Evolutionary conservation across 768 basidiomycete species (phyloP).

Genomic region (Crucibulum laeve): DNA sequence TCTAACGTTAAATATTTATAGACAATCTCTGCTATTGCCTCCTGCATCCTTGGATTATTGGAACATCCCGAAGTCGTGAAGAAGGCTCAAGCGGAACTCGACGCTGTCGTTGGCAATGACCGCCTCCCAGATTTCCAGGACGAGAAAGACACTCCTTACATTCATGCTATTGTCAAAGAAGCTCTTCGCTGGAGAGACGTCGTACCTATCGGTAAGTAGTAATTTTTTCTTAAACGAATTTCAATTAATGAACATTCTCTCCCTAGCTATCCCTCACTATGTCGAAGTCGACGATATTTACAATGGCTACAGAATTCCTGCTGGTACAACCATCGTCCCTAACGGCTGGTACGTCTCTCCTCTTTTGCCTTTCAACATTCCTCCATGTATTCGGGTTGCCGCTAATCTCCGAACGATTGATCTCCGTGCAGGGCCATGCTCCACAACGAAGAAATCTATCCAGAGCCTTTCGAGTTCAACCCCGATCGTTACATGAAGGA

Average conservation of each 20-base stretch:
- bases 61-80: slow-evolving; percentile 22
- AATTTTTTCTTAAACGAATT: neutral
- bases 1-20: neutral
- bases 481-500: slow-evolving; percentile 11
- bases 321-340: neutral
- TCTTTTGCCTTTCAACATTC: neutral
- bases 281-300: slow-evolving; percentile 30
- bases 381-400: neutral
- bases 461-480: slow-evolving; percentile 11
- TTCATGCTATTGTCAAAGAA: slow-evolving; percentile 18
- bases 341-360: slow-evolving; percentile 1
- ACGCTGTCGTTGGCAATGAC: slow-evolving; percentile 21
- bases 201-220: slow-evolving; percentile 13
- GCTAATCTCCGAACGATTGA: neutral
- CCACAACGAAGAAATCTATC: slow-evolving; percentile 10
- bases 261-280: slow-evolving; percentile 28
- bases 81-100: slow-evolving; percentile 30
- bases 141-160: slow-evolving; percentile 19
- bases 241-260: slow-evolving; percentile 10
- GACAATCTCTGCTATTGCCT: slow-evolving; percentile 7
- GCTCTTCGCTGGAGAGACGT: too few relatives aligned
- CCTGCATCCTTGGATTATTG: slow-evolving; percentile 24
- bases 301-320: slow-evolving; percentile 12
- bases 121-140: slow-evolving; percentile 29
- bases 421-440: slow-evolving; percentile 8